Evolutionary conservation across 805 yeast species (phyloP), one percentile per base, ranked within the genome.

Genomic region (Hanseniaspora vineae): DNA sequence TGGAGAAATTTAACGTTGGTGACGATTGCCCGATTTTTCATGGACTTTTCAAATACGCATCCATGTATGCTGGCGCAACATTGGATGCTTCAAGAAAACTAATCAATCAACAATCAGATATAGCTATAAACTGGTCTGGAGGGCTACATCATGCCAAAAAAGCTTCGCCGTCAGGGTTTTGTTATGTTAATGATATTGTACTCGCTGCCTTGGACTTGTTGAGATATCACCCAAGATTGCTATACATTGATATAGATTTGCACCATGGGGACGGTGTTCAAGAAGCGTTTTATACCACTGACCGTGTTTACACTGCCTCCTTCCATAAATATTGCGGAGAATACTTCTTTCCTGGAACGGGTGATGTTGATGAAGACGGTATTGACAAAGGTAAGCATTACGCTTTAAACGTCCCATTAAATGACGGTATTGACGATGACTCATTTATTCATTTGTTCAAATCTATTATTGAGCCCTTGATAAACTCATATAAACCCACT

Each of bases 221-320:
- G 55, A 69, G 95, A 50, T 81, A 80, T 59, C 89, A 84, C 62
- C 87, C 95, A 31, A 75, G 96, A 50, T 95, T 87, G 10, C 65
- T 87, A 42, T 87, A 87, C 61, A 84, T 87, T 49, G 96, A 87
- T 61, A 87, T 85, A 46, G 96, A 87, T 61, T 81, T 87, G 20
- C 96, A 87, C 61, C 96, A 87, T 60, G 96, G 96, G 32, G 96
- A 87, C 63, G 96, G 96, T 51, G 96, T 87, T 4, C 94, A 88
- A 62, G 96, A 88, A 63, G 96, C 96, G 1, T 87, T 87, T 58
- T 88, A 87, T 62, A 78, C 94, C 32, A 84, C 95, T 1, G 96
- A 88, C 64, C 68, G 96, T 42, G 96, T 87, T 35, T 85, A 84
- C 86, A 86, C 96, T 1, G 76, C 83, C 48, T 84, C 95, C 6